These are phyloP conservation scores for Fraxinus floribunda DNA, from an alignment of 305 asterid genomes.

Conservation along the genomic window DNA sequence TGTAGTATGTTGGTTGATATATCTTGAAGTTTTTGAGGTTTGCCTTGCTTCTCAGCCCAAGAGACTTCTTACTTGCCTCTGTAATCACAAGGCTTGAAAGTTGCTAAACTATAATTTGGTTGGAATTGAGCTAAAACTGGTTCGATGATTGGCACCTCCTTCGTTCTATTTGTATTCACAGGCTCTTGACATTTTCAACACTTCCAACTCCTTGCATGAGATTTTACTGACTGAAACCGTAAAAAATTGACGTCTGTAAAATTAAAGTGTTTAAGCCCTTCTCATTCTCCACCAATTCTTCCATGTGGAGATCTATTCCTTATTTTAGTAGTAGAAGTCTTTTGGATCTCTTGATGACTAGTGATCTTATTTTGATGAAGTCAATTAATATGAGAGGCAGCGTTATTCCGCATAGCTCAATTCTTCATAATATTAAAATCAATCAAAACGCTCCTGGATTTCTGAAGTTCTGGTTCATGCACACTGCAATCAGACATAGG, in stretches of 20 bases:
- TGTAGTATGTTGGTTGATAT: neutral
- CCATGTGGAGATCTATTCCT: conserved; percentile 8
- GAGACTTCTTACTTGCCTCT: conserved; percentile 9
- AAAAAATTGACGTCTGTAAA: neutral
- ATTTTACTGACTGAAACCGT: neutral
- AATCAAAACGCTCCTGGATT: neutral
- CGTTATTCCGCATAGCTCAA: neutral
- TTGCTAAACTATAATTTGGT: neutral
- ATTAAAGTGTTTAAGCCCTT: neutral
- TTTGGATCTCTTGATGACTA: conserved; percentile 3
- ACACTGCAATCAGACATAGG: neutral
- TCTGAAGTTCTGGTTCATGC: neutral
- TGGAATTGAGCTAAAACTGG: conserved; percentile 3
- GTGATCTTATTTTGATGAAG: neutral
- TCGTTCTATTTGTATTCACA: neutral
- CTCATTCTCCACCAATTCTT: neutral
- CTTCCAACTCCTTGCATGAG: neutral
- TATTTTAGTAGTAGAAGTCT: neutral
- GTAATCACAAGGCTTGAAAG: conserved; percentile 19
- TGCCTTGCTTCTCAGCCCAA: neutral
- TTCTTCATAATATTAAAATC: neutral
- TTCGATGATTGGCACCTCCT: neutral
- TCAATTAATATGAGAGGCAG: conserved; percentile 3
- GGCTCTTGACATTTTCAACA: neutral
- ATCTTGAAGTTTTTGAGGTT: neutral